phyloP scores from a whole-genome alignment of 352 stramenopile genomes.

The Phytophthora sojae region DNA sequence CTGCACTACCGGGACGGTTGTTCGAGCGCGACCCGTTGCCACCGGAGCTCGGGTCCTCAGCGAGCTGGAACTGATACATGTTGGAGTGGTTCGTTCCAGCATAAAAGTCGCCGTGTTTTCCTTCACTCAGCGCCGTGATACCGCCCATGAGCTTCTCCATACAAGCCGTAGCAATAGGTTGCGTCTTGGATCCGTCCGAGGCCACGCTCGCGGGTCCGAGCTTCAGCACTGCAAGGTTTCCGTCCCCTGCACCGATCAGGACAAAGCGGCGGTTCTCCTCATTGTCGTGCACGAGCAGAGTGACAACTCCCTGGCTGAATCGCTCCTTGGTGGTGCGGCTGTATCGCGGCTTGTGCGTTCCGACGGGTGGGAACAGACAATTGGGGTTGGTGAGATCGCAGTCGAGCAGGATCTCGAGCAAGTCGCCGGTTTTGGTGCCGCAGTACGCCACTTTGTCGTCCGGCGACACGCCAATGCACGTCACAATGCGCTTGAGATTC shows the following conservation, averaged over 20 bases:
- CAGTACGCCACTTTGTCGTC: constrained; percentile 95
- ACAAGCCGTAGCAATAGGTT: constrained; percentile 68
- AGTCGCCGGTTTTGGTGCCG: constrained; percentile 96
- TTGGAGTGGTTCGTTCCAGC: constrained; percentile 95
- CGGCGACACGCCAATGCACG: constrained; percentile 92
- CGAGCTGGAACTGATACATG: constrained; percentile 91
- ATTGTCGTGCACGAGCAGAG: constrained; percentile 88
- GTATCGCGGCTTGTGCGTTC: constrained; percentile 88
- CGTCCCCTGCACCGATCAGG: constrained; percentile 92
- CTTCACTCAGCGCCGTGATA: constrained; percentile 92
- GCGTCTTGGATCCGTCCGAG: constrained; percentile 52
- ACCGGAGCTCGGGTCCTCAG: constrained; percentile 25
- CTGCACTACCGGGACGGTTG: constrained; percentile 29
- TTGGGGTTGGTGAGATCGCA: constrained; percentile 94
- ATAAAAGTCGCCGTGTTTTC: constrained; percentile 88
- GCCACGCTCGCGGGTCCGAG: constrained; percentile 43
- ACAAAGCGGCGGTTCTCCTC: constrained; percentile 90
- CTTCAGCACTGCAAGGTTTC: constrained; percentile 77
- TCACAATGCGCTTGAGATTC: constrained; percentile 94
- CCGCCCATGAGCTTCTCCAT: constrained; percentile 91
- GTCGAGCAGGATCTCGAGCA: constrained; percentile 96
- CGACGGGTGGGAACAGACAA: constrained; percentile 78
- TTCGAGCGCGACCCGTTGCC: constrained; percentile 21
- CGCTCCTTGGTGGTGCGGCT: constrained; percentile 92
- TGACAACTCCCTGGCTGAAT: constrained; percentile 93